Evolutionary conservation across 2,329 filamentous ascomycete genomes (phyloP).

Genomic region (Pestalotiopsis sp.): DNA sequence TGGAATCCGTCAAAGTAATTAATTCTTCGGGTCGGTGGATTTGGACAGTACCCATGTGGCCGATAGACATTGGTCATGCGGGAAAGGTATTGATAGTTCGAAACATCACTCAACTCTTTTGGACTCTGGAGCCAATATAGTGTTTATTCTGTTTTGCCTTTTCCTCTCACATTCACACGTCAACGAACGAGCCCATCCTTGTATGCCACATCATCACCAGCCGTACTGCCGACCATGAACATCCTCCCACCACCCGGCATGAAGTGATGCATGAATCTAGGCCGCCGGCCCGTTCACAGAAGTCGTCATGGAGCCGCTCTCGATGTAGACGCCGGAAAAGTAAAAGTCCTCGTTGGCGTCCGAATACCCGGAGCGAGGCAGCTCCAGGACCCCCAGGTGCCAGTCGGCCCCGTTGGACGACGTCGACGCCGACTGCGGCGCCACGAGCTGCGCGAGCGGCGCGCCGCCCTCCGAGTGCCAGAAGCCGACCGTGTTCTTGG

Average conservation of each 20-base stretch:
- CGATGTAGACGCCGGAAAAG: conserved; percentile 72
- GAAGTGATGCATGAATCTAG: not conserved
- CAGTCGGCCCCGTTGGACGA: conserved; percentile 62
- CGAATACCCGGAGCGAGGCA: conserved; percentile 57
- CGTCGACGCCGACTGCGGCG: conserved; percentile 50
- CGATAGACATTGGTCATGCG: no score
- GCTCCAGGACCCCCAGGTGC: conserved; percentile 70
- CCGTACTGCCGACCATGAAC: not conserved
- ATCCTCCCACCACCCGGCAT: not conserved
- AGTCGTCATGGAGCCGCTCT: conserved; percentile 51
- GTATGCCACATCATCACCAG: no score
- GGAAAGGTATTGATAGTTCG: no score
- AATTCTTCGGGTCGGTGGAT: no score
- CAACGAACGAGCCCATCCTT: no score
- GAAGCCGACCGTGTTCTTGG: conserved; percentile 61
- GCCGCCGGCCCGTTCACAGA: conserved; percentile 28
- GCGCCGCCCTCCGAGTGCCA: conserved; percentile 68
- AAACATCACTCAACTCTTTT: no score
- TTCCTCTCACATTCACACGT: no score
- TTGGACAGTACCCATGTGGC: no score
- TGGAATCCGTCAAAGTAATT: no score
- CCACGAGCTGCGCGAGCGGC: conserved; percentile 56
- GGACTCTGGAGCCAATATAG: no score
- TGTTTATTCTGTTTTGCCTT: no score
- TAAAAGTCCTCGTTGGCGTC: conserved; percentile 66